These are phyloP conservation scores for Closterium sp. DNA, from an alignment of 139 green algal genomes.

Conservation along the genomic window DNA sequence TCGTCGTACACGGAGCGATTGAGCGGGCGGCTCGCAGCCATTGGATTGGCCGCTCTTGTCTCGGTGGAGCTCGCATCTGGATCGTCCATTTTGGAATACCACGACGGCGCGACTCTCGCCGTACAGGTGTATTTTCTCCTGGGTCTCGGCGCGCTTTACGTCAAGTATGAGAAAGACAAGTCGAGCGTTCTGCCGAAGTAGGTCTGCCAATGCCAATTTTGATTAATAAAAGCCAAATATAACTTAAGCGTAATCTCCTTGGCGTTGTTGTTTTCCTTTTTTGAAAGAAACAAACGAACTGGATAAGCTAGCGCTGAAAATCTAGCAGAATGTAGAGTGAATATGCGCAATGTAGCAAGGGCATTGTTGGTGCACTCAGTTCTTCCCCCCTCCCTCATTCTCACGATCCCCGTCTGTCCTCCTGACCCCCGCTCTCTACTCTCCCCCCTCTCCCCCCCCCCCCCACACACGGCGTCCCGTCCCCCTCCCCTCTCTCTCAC, in stretches of 20 bases:
- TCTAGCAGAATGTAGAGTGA: too few species aligned
- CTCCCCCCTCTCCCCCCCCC: too few species aligned
- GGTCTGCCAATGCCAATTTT: background rate
- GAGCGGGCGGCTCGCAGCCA: background rate
- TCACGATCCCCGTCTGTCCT: too few species aligned
- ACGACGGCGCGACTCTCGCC: slow-evolving; percentile 18
- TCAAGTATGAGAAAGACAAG: slow-evolving; percentile 34
- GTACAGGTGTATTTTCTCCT: slow-evolving; percentile 31
- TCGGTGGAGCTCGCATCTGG: slow-evolving; percentile 28
- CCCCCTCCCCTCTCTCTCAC: background rate
- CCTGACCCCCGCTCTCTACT: too few species aligned
- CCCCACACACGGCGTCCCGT: background rate
- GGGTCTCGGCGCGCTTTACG: slow-evolving; percentile 7
- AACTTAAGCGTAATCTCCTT: background rate
- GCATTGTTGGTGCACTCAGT: too few species aligned
- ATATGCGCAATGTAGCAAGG: too few species aligned
- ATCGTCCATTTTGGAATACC: slow-evolving; percentile 11
- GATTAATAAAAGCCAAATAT: background rate
- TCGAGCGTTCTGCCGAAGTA: slow-evolving; percentile 29
- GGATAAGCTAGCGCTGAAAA: too few species aligned
- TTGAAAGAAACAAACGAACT: too few species aligned
- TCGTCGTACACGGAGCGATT: slow-evolving; percentile 19
- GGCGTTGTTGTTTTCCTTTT: too few species aligned
- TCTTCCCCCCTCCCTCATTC: too few species aligned
- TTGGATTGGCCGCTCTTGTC: slow-evolving; percentile 25